A percentile compares a stretch with the other conserved stretches of the same genome.
Evolutionary conservation across 2,329 filamentous ascomycete species (phyloP).

Genomic region (Coccinonectria pachysandricola): DNA sequence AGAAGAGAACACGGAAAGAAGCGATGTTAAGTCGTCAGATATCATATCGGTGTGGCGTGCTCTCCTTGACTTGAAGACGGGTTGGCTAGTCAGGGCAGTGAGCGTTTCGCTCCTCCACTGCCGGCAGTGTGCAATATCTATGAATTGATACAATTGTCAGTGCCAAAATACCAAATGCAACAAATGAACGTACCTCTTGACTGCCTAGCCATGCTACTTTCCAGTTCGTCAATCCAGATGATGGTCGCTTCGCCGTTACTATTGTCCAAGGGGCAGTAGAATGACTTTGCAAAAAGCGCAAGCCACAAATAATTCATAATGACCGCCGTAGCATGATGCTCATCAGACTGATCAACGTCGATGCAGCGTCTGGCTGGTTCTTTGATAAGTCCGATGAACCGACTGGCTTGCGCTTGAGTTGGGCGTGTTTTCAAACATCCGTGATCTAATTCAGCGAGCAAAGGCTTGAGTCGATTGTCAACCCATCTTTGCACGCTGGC

Average conservation of each 20-base stretch:
- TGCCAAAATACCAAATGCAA: no score
- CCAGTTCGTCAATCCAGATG: constrained; percentile 24
- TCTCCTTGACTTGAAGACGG: constrained; percentile 21
- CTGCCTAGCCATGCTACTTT: constrained; percentile 23
- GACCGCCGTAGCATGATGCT: constrained; percentile 25
- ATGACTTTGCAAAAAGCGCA: constrained; percentile 25
- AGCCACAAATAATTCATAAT: constrained; percentile 30
- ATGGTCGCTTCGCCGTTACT: constrained; percentile 19
- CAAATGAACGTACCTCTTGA: constrained; percentile 19
- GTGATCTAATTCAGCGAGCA: constrained; percentile 23
- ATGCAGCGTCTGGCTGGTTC: constrained; percentile 25
- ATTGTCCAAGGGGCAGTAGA: constrained; percentile 28
- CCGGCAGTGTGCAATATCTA: constrained; percentile 25
- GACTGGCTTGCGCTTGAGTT: constrained; percentile 16
- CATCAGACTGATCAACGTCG: constrained; percentile 21
- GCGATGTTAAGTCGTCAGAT: constrained; percentile 23
- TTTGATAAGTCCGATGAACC: constrained; percentile 24
- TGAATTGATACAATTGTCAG: neutral
- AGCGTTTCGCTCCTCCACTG: constrained; percentile 29
- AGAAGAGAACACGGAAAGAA: constrained; percentile 22
- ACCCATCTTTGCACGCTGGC: constrained; percentile 27
- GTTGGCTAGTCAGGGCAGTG: constrained; percentile 22
- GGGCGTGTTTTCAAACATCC: constrained; percentile 17
- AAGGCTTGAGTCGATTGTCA: constrained; percentile 21
- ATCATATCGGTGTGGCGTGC: constrained; percentile 19